Percentiles rank a stretch among this genome's conserved stretches.
These are phyloP conservation scores for Magnolia sinica DNA, from an alignment of 164 flowering plant species.

Conservation along the genomic window DNA sequence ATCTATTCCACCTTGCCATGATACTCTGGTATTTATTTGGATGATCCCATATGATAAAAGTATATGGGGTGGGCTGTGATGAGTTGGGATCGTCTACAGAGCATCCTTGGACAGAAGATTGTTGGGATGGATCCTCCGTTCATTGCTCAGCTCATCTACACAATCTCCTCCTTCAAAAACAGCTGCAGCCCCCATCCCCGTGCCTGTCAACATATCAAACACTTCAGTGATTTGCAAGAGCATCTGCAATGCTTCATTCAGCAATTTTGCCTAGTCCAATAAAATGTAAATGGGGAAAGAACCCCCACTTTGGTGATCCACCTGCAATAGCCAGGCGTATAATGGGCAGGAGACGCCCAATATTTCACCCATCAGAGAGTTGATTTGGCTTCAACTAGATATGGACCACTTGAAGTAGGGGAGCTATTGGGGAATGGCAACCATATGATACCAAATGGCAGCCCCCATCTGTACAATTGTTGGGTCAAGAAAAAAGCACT, in stretches of 20 bases:
- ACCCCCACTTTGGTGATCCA: too few relatives aligned
- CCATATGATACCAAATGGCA: too few relatives aligned
- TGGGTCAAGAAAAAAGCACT: too few relatives aligned
- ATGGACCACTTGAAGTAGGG: too few relatives aligned
- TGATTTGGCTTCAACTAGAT: too few relatives aligned
- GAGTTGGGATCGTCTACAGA: slow-evolving; percentile 16
- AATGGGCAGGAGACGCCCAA: too few relatives aligned
- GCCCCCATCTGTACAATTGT: too few relatives aligned
- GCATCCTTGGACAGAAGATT: slow-evolving; percentile 65
- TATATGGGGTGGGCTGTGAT: background rate
- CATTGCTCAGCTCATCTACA: slow-evolving; percentile 69
- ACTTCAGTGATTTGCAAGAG: background rate
- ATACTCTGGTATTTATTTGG: background rate
- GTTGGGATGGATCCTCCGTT: slow-evolving; percentile 34
- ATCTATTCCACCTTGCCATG: background rate
- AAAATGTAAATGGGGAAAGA: background rate
- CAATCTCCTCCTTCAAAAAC: slow-evolving; percentile 86
- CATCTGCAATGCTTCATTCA: background rate
- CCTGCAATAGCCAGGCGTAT: too few relatives aligned
- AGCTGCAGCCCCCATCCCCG: slow-evolving; percentile 99
- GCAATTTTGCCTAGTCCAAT: background rate
- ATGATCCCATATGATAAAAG: too few relatives aligned
- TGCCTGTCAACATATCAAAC: slow-evolving; percentile 42
- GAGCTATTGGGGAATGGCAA: too few relatives aligned
- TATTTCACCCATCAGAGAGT: background rate